Base-by-base conservation (phyloP, 306 rosid genomes). In the Inga laurina region DNA sequence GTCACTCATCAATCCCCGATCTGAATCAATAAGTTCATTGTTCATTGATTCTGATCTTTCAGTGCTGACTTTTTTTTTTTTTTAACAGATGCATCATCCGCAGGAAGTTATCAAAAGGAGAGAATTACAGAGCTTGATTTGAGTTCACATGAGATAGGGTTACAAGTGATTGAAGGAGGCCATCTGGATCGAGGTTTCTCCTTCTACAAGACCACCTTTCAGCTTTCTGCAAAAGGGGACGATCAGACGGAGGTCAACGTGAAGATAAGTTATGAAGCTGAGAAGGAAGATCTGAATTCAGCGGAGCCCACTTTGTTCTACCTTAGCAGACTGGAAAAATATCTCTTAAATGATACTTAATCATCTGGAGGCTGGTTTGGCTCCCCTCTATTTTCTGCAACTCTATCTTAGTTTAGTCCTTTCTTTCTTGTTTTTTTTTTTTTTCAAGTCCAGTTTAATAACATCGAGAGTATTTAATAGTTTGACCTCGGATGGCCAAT, bases 121-220 rank as follows among this genome's bases (percentile, higher is more conserved):
- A 84, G 10, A 82, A 91, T 93, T 49, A 83, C 87, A 54, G 92
- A 89, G 82, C 71, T 91, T 70, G 91, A 91, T 87, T 92, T 83
- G 32, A 2, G 12, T 12, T 54, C 59, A 0, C 89, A 91, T 80
- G 86, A 75, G 80, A 66, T 91, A 74, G 93, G 91, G 62, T 77
- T 93, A 54, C 76, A 90, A 83, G 90, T 90, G 76, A 69, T 73
- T 27, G 95, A 93, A 86, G 93, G 97, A 51, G 90, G 90, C 0
- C 72, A 86, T 76, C 85, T 91, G 59, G 83, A 65, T 73, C 75
- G 48, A 57, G 97, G 96, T 1, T 89, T 90, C 65, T 84, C 91
- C 68, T 91, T 77, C 69, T 90, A 86, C 77, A 89, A 86, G 45
- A 87, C 91, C 66, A 89, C 27, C 9, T 91, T 86, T 77, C 90